phyloP scores from a whole-genome alignment of 495 filamentous ascomycete genomes.

The Sporormia fimetaria region DNA sequence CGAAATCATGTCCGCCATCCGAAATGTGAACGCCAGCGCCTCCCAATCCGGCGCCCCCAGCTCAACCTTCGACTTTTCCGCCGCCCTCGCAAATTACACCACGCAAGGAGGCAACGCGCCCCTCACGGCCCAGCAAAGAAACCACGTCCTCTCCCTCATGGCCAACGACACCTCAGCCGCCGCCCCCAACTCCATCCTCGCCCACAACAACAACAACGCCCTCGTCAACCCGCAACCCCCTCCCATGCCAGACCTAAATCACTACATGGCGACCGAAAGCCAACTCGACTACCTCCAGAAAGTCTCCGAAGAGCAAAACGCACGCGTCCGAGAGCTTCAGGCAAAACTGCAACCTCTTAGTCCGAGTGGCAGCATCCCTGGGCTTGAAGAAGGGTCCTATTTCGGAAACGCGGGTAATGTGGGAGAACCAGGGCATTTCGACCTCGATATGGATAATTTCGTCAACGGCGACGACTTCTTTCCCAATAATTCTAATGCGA shows the following conservation, averaged over 20 bases:
- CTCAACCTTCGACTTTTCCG: constrained; percentile 53
- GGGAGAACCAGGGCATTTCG: constrained; percentile 29
- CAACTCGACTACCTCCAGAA: constrained; percentile 64
- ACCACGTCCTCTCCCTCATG: constrained; percentile 70
- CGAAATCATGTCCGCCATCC: constrained; percentile 63
- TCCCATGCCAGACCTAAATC: constrained; percentile 49
- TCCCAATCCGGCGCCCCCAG: constrained; percentile 34
- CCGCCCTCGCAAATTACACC: constrained; percentile 61
- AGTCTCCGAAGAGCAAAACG: constrained; percentile 60
- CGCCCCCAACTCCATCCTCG: constrained; percentile 18
- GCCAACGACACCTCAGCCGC: constrained; percentile 39
- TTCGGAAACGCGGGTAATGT: constrained; percentile 30
- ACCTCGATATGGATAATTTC: constrained; percentile 27
- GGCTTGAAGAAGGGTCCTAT: constrained; percentile 37
- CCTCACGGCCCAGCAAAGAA: constrained; percentile 65
- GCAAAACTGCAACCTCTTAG: constrained; percentile 63
- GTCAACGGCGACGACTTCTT: constrained; percentile 27
- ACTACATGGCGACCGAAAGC: constrained; percentile 41
- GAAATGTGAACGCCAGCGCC: constrained; percentile 39
- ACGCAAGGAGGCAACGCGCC: constrained; percentile 51
- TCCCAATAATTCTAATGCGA: not conserved
- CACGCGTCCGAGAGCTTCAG: constrained; percentile 58
- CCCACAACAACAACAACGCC: constrained; percentile 38
- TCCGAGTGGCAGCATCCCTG: constrained; percentile 70
- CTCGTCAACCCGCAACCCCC: constrained; percentile 50